A percentile compares a stretch with the other conserved stretches of the same genome.
Conservation (phyloP, 371 early-diverging fungal genomes). For the Blastocladiella emersonii region DNA sequence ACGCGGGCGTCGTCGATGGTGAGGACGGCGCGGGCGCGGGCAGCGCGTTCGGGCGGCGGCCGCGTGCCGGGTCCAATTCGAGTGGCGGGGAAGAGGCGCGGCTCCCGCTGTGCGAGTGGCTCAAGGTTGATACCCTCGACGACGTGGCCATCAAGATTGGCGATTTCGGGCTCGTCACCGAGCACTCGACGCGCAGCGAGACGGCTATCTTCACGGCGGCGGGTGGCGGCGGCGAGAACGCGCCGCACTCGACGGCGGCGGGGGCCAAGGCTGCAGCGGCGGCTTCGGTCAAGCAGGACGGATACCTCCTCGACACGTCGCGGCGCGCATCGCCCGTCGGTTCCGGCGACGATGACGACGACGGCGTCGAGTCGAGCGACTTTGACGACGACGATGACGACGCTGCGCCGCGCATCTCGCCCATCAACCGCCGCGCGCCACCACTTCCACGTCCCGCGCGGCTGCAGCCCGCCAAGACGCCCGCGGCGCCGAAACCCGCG, state of each 20-base stretch:
- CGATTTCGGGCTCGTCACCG: conserved; percentile 73
- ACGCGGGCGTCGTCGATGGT: too few relatives aligned
- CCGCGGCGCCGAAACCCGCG: too few relatives aligned
- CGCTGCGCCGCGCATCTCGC: not conserved
- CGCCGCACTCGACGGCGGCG: too few relatives aligned
- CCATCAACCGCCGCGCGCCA: not conserved
- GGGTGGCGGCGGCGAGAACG: too few relatives aligned
- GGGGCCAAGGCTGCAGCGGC: too few relatives aligned
- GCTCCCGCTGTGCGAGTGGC: not conserved
- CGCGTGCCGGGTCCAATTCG: not conserved
- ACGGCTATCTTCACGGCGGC: too few relatives aligned
- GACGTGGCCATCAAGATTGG: conserved; percentile 59
- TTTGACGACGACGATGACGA: conserved; percentile 12
- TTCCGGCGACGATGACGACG: conserved; percentile 16
- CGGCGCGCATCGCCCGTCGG: too few relatives aligned
- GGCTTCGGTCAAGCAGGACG: too few relatives aligned
- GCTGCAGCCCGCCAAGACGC: not conserved
- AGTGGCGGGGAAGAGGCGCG: not conserved
- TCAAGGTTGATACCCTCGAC: conserved; percentile 16
- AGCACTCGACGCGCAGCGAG: not conserved
- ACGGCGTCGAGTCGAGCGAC: too few relatives aligned
- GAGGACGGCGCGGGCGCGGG: not conserved
- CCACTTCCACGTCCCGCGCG: too few relatives aligned
- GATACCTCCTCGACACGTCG: too few relatives aligned
- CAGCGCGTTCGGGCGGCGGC: not conserved